Percentiles rank a stretch among this genome's conserved stretches.
phyloP scores from a whole-genome alignment of 2,329 filamentous ascomycete genomes.

The Colletotrichum liaoningense region DNA sequence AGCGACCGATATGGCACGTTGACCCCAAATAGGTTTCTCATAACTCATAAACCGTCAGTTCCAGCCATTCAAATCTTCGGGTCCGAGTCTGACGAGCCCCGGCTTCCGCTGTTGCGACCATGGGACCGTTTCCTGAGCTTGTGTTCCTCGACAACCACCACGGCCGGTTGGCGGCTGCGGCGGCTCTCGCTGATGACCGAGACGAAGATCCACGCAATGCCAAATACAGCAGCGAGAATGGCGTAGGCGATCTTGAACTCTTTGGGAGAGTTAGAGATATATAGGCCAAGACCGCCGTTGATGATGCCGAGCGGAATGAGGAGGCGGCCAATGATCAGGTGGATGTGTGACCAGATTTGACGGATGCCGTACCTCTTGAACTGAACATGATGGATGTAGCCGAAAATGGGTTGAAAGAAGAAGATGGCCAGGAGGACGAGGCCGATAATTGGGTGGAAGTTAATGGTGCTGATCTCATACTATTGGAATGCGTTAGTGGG shows the following conservation, averaged over 20 bases:
- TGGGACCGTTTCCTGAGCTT: slow-evolving; percentile 25
- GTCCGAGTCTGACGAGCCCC: slow-evolving; percentile 8
- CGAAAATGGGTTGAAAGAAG: slow-evolving; percentile 54
- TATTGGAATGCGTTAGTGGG: slow-evolving; percentile 28
- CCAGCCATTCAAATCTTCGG: slow-evolving; percentile 6
- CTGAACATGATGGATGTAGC: slow-evolving; percentile 53
- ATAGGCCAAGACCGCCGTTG: slow-evolving; percentile 57
- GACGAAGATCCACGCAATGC: slow-evolving; percentile 49
- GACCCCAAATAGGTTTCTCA: neutral
- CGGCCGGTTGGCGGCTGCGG: slow-evolving; percentile 34
- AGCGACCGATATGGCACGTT: no score
- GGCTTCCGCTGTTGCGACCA: neutral
- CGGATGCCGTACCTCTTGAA: slow-evolving; percentile 52
- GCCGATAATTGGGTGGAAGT: slow-evolving; percentile 60
- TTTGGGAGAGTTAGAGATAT: slow-evolving; percentile 45
- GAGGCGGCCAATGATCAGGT: slow-evolving; percentile 56
- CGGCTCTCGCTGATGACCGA: slow-evolving; percentile 46
- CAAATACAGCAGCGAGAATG: slow-evolving; percentile 51
- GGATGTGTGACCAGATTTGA: slow-evolving; percentile 54
- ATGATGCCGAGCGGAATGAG: slow-evolving; percentile 55
- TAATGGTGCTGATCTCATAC: slow-evolving; percentile 45
- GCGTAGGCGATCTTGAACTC: slow-evolving; percentile 49
- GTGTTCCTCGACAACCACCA: slow-evolving; percentile 27
- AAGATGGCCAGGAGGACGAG: slow-evolving; percentile 53
- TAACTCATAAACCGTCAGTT: neutral